phyloP scores from a whole-genome alignment of 2,329 filamentous ascomycete genomes.

The Microdochium nivale region DNA sequence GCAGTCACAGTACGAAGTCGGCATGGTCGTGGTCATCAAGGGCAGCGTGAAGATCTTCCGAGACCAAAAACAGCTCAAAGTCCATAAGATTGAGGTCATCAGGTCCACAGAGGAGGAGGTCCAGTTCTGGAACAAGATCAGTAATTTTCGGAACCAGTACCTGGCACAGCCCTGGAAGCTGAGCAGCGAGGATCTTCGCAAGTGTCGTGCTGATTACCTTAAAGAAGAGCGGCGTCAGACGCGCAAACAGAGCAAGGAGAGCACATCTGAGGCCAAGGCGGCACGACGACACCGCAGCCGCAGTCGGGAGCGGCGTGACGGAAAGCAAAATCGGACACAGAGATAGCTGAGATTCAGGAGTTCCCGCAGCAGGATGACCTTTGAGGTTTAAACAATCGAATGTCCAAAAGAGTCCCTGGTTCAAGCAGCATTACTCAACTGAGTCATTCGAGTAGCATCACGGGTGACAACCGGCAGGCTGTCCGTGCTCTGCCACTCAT shows the following conservation, averaged over 20 bases:
- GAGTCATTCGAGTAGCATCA: no score
- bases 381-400: background rate
- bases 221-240: slow-evolving; percentile 14
- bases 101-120: slow-evolving; percentile 48
- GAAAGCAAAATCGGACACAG: background rate
- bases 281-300: slow-evolving; percentile 4
- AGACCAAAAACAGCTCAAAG: slow-evolving; percentile 40
- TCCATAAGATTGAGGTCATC: slow-evolving; percentile 40
- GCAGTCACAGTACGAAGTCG: slow-evolving; percentile 31
- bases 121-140: slow-evolving; percentile 47
- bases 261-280: background rate
- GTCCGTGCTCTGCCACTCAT: no score
- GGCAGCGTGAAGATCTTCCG: slow-evolving; percentile 40
- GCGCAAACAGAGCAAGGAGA: slow-evolving; percentile 11
- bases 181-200: slow-evolving; percentile 35
- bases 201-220: slow-evolving; percentile 39
- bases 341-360: background rate
- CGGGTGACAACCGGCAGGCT: no score
- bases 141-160: slow-evolving; percentile 38
- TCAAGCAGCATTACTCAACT: no score
- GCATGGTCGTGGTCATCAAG: slow-evolving; percentile 48
- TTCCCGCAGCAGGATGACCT: background rate
- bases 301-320: slow-evolving; percentile 3
- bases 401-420: no score
- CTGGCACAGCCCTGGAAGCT: slow-evolving; percentile 48